These are phyloP conservation scores for Fragaria vesca DNA, from an alignment of 306 rosid genomes.

Conservation along the genomic window DNA sequence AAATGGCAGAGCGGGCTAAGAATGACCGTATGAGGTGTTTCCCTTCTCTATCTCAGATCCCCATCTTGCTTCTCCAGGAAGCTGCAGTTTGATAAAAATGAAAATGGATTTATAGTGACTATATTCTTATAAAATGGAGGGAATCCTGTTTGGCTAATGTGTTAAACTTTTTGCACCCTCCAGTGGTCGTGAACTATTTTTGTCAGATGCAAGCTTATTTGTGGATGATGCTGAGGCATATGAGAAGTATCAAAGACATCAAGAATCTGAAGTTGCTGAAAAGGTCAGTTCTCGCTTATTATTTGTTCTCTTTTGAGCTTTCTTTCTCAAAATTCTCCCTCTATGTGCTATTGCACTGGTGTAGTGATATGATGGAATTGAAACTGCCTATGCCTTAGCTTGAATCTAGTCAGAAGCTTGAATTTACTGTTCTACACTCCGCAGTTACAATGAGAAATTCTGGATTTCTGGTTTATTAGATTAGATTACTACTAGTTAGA, in stretches of 20 bases:
- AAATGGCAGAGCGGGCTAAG: slow-evolving; percentile 90
- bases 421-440: neutral
- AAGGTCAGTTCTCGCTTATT: slow-evolving; percentile 35
- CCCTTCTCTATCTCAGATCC: neutral
- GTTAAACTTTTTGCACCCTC: neutral
- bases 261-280: slow-evolving; percentile 44
- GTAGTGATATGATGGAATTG: neutral
- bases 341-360: neutral
- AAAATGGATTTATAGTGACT: neutral
- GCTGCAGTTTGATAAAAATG: neutral
- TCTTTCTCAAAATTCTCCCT: neutral
- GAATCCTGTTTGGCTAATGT: neutral
- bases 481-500: neutral
- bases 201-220: slow-evolving; percentile 88
- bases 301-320: neutral
- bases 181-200: slow-evolving; percentile 72
- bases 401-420: neutral
- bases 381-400: neutral
- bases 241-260: slow-evolving; percentile 67
- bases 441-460: neutral
- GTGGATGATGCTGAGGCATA: slow-evolving; percentile 93
- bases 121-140: neutral
- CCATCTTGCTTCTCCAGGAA: neutral
- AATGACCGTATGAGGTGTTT: slow-evolving; percentile 85
- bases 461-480: neutral